Evolutionary conservation across 305 asterid genomes (phyloP).

Genomic region (Solanum aculeatissimum): DNA sequence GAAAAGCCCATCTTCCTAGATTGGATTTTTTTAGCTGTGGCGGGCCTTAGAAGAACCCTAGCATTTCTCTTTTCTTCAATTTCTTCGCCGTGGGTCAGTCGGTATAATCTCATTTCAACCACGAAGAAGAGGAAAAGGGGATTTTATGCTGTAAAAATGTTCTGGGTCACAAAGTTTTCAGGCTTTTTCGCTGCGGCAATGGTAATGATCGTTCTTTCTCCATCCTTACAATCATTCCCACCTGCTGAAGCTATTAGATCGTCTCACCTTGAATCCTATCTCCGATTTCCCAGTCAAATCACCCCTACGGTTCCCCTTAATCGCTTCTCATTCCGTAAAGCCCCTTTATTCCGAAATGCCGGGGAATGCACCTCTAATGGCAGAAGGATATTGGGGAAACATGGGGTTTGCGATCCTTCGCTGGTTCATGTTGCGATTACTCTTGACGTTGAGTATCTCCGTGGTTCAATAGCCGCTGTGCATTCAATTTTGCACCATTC

Average conservation of each 20-base stretch:
- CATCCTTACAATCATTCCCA: constrained; percentile 78
- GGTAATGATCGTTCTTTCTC: constrained; percentile 65
- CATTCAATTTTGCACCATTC: constrained; percentile 85
- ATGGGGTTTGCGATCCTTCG: constrained; percentile 62
- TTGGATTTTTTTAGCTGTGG: constrained; percentile 26
- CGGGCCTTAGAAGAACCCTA: constrained; percentile 60
- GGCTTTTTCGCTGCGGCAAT: constrained; percentile 63
- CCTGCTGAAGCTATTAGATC: constrained; percentile 95
- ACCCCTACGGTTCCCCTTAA: constrained; percentile 6
- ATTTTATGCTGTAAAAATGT: constrained; percentile 37
- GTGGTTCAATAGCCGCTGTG: constrained; percentile 94
- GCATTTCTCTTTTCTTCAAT: constrained; percentile 49
- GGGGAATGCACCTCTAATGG: constrained; percentile 27
- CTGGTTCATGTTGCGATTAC: constrained; percentile 94
- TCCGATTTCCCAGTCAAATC: constrained; percentile 11
- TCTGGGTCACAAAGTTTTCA: constrained; percentile 67
- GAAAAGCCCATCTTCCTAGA: neutral
- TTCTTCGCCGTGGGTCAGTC: constrained; percentile 6
- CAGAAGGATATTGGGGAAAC: constrained; percentile 7
- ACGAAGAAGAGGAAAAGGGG: constrained; percentile 13
- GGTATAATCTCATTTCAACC: neutral
- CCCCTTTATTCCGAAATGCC: constrained; percentile 63
- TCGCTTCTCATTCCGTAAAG: constrained; percentile 46
- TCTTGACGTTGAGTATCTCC: constrained; percentile 73
- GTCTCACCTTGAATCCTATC: constrained; percentile 24